phyloP scores from a whole-genome alignment of 441 rosid species.

The Rhodomyrtus psidioides region DNA sequence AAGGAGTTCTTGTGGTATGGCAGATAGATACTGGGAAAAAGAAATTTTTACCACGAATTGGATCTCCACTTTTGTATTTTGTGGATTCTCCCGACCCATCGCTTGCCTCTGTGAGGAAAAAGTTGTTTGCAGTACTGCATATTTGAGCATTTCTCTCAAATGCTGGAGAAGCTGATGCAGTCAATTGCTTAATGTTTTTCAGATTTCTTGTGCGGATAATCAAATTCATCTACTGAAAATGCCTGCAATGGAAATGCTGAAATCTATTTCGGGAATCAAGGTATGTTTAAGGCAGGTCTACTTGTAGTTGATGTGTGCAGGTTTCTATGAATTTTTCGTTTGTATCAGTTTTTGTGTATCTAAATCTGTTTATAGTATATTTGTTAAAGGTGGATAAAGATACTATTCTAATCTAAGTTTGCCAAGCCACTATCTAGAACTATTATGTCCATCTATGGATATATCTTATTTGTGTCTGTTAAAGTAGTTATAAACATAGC shows the following conservation, averaged over 20 bases:
- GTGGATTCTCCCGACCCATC: constrained; percentile 72
- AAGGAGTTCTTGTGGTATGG: constrained; percentile 99
- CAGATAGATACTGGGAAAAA: constrained; percentile 96
- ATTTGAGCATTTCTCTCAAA: background rate
- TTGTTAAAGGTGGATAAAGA: background rate
- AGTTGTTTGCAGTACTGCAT: background rate
- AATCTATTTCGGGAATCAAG: constrained; percentile 92
- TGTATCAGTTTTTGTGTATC: background rate
- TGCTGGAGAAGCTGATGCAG: background rate
- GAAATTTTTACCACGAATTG: constrained; percentile 89
- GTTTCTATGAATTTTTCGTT: background rate
- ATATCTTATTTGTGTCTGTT: background rate
- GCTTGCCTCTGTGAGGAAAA: constrained; percentile 72
- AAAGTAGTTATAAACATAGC: background rate
- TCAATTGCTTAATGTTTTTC: constrained; percentile 20
- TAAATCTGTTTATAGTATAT: background rate
- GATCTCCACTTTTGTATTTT: constrained; percentile 78
- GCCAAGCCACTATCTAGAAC: background rate
- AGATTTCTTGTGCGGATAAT: constrained; percentile 98
- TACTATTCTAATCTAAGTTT: background rate
- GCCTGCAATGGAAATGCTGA: constrained; percentile 88
- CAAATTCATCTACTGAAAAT: constrained; percentile 82
- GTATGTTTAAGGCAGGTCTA: constrained; percentile 23
- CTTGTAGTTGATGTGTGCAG: background rate
- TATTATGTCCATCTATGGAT: background rate